Base-by-base conservation (phyloP, 2,329 filamentous ascomycete species). In the Proliferodiscus dingleyae region DNA sequence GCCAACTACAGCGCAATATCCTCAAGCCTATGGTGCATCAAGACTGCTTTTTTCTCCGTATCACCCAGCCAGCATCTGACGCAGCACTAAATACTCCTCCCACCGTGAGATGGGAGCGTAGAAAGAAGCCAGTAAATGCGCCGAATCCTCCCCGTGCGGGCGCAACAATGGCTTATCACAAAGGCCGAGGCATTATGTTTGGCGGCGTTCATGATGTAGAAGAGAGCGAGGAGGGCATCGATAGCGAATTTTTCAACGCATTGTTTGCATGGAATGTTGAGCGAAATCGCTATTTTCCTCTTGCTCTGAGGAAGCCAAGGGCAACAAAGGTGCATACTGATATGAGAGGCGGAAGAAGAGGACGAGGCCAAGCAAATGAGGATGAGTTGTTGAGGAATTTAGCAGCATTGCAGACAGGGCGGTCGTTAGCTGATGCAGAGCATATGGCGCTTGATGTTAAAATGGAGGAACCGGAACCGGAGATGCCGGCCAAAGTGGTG, bases 231-330 rank as follows among this genome's bases (percentile, higher is more conserved):
- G 93, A 98, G 65, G 89, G 87, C 3, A 95, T 98, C 55, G 91
- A 98, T 44, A 95, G 88, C 62, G 90, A 96, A 64, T 98, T 98
- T 68, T 98, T 97, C 71, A 91, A 96, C 59, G 79, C 83, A 45
- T 69, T 97, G 19, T 94, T 87, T 60, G 87, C 90, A 4, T 97
- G 90, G 88, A 96, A 95, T 61, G 82, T 95, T 52, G 93, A 97
- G 60, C 80, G 91, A 48, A 98, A 98, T 64, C 78, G 93, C 7
- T 97, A 95, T 70, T 96, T 97, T 71, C 87, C 86, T 2, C 73
- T 97, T 36, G 71, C 73, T 8, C 71, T 97, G 37, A 77, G 90
- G 42, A 87, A 89, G 56, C 79, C 88, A 2, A 81, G 89, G 21
- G 71, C 75, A 16, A 78, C 78, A 51, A 85, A 83, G 55, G 75